These are phyloP conservation scores for Saccharomyces kudriavzevii DNA, from an alignment of 805 yeast genomes.

Conservation along the genomic window DNA sequence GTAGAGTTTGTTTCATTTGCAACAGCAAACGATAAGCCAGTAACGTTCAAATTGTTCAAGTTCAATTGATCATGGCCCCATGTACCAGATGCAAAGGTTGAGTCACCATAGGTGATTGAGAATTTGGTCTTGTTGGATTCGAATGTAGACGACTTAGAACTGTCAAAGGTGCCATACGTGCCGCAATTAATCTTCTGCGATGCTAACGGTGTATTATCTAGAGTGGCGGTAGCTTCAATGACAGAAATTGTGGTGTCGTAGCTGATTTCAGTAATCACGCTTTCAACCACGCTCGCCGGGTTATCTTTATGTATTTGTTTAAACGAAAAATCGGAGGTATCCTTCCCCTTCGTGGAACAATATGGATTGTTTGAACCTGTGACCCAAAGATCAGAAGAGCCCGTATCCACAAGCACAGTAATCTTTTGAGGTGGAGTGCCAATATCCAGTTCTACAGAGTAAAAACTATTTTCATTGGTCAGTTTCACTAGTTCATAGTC, in stretches of 20 bases:
- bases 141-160: conserved; percentile 30
- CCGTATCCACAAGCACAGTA: conserved; percentile 40
- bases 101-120: conserved; percentile 44
- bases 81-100: conserved; percentile 39
- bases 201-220: background rate
- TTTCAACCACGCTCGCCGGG: background rate
- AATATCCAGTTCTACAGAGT: conserved; percentile 33
- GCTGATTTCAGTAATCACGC: background rate
- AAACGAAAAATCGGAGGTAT: background rate
- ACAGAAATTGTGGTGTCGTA: background rate
- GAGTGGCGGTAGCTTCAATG: background rate
- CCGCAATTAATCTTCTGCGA: conserved; percentile 26
- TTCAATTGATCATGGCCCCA: conserved; percentile 40
- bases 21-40: conserved; percentile 26
- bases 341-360: conserved; percentile 9
- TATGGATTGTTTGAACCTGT: conserved; percentile 31
- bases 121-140: conserved; percentile 31
- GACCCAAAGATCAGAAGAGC: conserved; percentile 45
- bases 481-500: conserved; percentile 14
- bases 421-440: conserved; percentile 40
- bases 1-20: conserved; percentile 30
- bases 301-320: background rate
- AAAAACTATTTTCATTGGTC: conserved; percentile 36
- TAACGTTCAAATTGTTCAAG: conserved; percentile 41
- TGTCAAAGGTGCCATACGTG: conserved; percentile 35